Percentiles rank a stretch among this genome's conserved stretches.
These are phyloP conservation scores for Tetrahymena malaccensis DNA, from an alignment of 73 alveolate species.

Conservation along the genomic window DNA sequence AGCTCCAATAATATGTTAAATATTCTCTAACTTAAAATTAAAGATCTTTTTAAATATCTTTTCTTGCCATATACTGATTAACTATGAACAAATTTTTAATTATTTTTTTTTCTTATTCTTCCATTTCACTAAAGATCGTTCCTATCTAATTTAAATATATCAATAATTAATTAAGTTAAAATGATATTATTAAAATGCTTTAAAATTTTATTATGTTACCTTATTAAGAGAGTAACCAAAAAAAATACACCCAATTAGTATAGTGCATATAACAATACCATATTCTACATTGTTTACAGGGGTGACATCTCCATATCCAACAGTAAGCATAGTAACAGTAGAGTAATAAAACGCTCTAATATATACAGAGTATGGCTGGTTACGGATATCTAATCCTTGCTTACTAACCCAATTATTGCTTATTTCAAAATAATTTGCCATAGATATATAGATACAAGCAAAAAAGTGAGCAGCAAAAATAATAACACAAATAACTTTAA, in stretches of 20 bases:
- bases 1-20: neutral
- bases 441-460: neutral
- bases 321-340: neutral
- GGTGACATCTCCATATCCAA: slow-evolving; percentile 15
- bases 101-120: neutral
- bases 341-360: neutral
- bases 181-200: neutral
- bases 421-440: neutral
- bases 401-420: neutral
- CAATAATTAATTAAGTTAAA: neutral
- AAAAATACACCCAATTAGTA: neutral
- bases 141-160: neutral
- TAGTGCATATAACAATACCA: neutral
- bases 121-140: neutral
- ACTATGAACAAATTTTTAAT: neutral
- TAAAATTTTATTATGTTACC: neutral
- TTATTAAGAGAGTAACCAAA: neutral
- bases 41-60: neutral
- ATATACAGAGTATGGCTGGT: neutral
- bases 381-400: neutral
- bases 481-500: neutral
- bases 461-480: neutral
- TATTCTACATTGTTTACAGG: neutral
- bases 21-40: slow-evolving; percentile 2
- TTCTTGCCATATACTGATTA: neutral